Percentiles rank a stretch among this genome's conserved stretches.
Evolutionary conservation across 495 filamentous ascomycete genomes (phyloP).

Genomic region (Xylaria scruposa): DNA sequence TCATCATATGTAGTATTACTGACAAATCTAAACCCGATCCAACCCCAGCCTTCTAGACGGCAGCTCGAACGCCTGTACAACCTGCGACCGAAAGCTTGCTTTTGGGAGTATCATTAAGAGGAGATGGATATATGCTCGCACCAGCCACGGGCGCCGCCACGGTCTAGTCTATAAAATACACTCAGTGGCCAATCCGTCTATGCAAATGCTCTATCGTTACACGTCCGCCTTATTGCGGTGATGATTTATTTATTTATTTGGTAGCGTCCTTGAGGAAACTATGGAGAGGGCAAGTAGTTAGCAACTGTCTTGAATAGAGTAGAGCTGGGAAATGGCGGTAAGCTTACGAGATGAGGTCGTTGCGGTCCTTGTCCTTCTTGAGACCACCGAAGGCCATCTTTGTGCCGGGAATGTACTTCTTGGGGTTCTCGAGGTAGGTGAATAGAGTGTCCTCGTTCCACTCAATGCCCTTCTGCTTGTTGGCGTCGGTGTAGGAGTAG

Average conservation of each 20-base stretch:
- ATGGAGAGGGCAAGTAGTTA: conserved; percentile 18
- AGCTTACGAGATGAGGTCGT: conserved; percentile 97
- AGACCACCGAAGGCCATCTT: conserved; percentile 99
- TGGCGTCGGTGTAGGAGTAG: conserved; percentile 98
- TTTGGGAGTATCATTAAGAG: conserved; percentile 35
- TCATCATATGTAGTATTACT: conserved; percentile 36
- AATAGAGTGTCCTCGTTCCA: conserved; percentile 87
- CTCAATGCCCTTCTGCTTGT: conserved; percentile 91
- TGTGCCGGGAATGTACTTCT: conserved; percentile 89
- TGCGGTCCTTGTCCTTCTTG: conserved; percentile 99
- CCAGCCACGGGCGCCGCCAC: conserved; percentile 32
- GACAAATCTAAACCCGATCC: conserved; percentile 34
- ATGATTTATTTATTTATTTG: conserved; percentile 64
- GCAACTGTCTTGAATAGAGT: background rate
- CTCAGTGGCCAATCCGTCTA: conserved; percentile 44
- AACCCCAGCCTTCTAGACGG: conserved; percentile 32
- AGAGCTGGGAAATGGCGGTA: conserved; percentile 27
- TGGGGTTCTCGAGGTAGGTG: conserved; percentile 64
- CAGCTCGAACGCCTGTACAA: conserved; percentile 35
- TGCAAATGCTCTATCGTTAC: conserved; percentile 44
- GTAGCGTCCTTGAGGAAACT: conserved; percentile 72
- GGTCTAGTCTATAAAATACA: conserved; percentile 47
- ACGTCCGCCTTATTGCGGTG: conserved; percentile 38
- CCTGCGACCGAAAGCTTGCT: conserved; percentile 27
- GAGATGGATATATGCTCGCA: conserved; percentile 44